Evolutionary conservation across 495 filamentous ascomycete genomes (phyloP).

Genomic region (Sabuloglossum arenarium): DNA sequence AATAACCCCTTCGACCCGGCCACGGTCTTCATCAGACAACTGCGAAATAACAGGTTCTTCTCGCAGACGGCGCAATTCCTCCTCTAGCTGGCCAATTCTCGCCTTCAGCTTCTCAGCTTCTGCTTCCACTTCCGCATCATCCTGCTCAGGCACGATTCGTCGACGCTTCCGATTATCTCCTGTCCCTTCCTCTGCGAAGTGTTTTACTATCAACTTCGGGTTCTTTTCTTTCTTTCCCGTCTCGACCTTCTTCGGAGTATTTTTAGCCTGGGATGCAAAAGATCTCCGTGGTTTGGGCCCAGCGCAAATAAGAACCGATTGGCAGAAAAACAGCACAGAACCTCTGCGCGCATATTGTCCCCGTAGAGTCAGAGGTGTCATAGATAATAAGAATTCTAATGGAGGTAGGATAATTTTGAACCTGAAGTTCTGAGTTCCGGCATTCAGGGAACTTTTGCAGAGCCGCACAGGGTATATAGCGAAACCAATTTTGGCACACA

Average conservation of each 20-base stretch:
- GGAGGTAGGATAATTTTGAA: background rate
- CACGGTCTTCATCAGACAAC: background rate
- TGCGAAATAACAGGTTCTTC: background rate
- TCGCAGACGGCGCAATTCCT: conserved; percentile 4
- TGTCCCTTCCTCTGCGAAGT: background rate
- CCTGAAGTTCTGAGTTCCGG: background rate
- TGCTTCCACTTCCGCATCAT: conserved; percentile 4
- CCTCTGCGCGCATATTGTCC: background rate
- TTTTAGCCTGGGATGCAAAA: background rate
- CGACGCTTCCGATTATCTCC: background rate
- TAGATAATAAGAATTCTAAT: background rate
- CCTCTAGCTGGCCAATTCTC: conserved; percentile 4
- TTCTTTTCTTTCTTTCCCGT: background rate
- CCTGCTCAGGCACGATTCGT: background rate
- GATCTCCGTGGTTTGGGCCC: background rate
- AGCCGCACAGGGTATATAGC: background rate
- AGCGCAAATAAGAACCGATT: background rate
- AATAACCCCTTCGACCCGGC: background rate
- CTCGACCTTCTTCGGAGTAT: background rate
- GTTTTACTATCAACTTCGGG: background rate
- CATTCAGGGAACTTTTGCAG: background rate
- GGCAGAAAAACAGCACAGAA: background rate
- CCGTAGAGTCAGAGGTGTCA: background rate
- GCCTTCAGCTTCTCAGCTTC: conserved; percentile 5
- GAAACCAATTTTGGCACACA: background rate